phyloP scores from a whole-genome alignment of 78 protist species.

The Polysphondylium violaceum region DNA sequence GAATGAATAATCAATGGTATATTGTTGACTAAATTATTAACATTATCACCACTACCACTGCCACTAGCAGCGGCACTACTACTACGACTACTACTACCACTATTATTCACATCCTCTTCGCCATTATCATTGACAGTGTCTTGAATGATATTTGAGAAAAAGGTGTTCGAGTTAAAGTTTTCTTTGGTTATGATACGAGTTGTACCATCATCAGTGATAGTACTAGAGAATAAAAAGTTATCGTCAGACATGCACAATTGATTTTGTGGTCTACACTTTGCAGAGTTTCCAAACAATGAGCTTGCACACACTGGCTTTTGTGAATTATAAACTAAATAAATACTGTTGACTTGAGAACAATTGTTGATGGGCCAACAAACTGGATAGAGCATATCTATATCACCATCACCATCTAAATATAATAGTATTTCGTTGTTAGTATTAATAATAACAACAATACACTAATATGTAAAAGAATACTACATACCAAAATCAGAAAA shows the following conservation, averaged over 20 bases:
- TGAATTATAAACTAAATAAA: constrained; percentile 62
- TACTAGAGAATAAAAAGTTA: constrained; percentile 55
- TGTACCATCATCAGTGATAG: constrained; percentile 15
- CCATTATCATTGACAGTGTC: no score
- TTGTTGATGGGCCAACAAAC: constrained; percentile 49
- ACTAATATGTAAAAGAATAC: neutral
- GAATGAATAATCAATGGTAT: constrained; percentile 58
- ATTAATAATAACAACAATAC: neutral
- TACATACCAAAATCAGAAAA: constrained; percentile 81
- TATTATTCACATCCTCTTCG: neutral
- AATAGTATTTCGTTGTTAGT: neutral
- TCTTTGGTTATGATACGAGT: no score
- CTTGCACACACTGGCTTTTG: constrained; percentile 79
- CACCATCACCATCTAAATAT: constrained; percentile 71
- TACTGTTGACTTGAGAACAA: constrained; percentile 29
- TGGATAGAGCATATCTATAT: constrained; percentile 81
- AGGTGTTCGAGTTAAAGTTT: no score
- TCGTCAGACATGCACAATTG: constrained; percentile 56
- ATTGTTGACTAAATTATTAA: no score
- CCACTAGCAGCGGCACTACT: neutral
- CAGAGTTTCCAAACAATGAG: constrained; percentile 5
- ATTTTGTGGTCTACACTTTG: constrained; percentile 62
- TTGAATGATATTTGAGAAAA: no score
- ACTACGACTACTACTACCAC: no score
- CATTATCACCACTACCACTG: neutral